phyloP scores from a whole-genome alignment of 2,329 filamentous ascomycete species.

The Metarhizium humberi region DNA sequence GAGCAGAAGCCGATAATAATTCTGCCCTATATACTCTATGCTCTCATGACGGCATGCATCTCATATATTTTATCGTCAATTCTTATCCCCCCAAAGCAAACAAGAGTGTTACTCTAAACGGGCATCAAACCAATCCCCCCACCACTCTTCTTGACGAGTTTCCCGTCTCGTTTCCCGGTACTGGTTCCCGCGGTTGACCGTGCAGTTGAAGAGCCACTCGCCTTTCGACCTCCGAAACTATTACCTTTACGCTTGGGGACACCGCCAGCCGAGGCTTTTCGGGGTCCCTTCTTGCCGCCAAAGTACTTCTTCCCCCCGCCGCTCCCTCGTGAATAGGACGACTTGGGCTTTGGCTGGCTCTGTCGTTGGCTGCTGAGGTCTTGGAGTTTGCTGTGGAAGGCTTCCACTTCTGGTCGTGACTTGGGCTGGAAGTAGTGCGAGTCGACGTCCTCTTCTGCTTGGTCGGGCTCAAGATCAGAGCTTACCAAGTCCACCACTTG shows the following conservation, averaged over 20 bases:
- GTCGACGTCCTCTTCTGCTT: conserved; percentile 28
- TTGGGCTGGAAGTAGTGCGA: conserved; percentile 38
- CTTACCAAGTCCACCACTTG: conserved; percentile 49
- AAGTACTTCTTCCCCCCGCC: conserved; percentile 18
- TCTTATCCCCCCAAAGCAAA: background rate
- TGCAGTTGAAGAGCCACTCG: conserved; percentile 19
- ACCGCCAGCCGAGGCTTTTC: conserved; percentile 19
- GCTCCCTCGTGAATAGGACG: conserved; percentile 12
- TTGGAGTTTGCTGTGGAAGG: conserved; percentile 23
- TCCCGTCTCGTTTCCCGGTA: conserved; percentile 17
- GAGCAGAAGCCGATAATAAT: background rate
- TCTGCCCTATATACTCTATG: background rate
- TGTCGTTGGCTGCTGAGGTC: conserved; percentile 17
- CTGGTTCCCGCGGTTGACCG: conserved; percentile 11
- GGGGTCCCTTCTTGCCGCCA: conserved; percentile 18
- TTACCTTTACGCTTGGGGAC: conserved; percentile 20
- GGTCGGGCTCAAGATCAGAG: conserved; percentile 28
- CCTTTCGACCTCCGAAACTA: conserved; percentile 15
- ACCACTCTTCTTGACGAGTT: conserved; percentile 22
- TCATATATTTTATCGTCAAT: background rate
- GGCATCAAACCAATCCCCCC: conserved; percentile 30
- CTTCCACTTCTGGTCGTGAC: conserved; percentile 21
- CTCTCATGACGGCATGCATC: background rate
- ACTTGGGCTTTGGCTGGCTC: conserved; percentile 16
- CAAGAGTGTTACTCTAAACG: conserved; percentile 13